Evolutionary conservation across 352 stramenopile species (phyloP).

Genomic region (Globisporangium solare): DNA sequence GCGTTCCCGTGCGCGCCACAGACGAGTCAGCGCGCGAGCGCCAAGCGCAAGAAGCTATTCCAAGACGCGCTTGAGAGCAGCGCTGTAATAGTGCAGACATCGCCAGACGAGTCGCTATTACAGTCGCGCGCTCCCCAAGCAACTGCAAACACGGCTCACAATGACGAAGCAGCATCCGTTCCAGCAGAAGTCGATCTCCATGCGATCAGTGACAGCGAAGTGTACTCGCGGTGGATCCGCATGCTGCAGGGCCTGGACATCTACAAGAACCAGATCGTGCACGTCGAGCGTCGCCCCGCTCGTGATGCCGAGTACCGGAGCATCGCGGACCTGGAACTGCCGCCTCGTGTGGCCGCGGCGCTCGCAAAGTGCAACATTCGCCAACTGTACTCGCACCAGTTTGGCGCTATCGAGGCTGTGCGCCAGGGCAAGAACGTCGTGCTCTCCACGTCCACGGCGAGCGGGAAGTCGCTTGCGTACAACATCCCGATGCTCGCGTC

Average conservation of each 20-base stretch:
- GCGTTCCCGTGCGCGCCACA: constrained; percentile 59
- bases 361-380: constrained; percentile 47
- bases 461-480: constrained; percentile 97
- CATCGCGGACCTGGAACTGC: constrained; percentile 35
- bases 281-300: constrained; percentile 57
- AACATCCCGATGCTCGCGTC: constrained; percentile 90
- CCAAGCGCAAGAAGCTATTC: constrained; percentile 57
- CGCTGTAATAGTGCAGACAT: neutral
- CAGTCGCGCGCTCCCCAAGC: neutral
- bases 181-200: neutral
- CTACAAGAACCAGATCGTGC: constrained; percentile 75
- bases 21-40: constrained; percentile 46
- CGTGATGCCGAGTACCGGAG: constrained; percentile 38
- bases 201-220: neutral
- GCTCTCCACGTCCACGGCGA: constrained; percentile 95
- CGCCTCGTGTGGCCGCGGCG: constrained; percentile 25
- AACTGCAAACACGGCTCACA: neutral
- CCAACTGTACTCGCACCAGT: constrained; percentile 92
- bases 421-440: constrained; percentile 87
- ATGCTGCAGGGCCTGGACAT: constrained; percentile 49
- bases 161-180: no score
- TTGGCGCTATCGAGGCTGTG: constrained; percentile 84
- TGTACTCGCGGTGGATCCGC: constrained; percentile 34
- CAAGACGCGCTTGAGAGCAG: constrained; percentile 26
- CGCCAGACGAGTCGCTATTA: neutral